phyloP scores from a whole-genome alignment of 2,329 filamentous ascomycete genomes.

The Cladosporium sp. region DNA sequence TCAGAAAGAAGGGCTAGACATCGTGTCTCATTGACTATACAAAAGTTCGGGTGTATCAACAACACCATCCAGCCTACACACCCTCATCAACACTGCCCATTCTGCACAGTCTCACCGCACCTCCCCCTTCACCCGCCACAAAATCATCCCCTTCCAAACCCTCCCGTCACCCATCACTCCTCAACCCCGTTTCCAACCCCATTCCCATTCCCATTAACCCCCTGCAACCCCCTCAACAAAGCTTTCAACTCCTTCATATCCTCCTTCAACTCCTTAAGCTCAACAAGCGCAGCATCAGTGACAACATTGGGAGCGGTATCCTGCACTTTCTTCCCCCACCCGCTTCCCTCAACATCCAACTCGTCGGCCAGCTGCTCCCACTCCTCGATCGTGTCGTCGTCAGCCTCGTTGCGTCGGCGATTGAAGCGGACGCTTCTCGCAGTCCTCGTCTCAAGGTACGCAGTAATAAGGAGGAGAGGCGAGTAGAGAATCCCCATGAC shows the following conservation, averaged over 20 bases:
- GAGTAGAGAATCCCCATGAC: constrained; percentile 85
- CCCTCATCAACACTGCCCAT: no score
- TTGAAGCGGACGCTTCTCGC: constrained; percentile 52
- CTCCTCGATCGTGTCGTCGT: constrained; percentile 84
- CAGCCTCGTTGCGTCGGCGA: constrained; percentile 72
- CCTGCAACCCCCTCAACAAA: constrained; percentile 23
- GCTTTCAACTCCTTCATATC: constrained; percentile 44
- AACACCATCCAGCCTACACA: no score
- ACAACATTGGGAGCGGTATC: constrained; percentile 76
- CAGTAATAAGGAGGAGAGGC: constrained; percentile 74
- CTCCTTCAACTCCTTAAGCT: constrained; percentile 45
- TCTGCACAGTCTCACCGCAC: neutral
- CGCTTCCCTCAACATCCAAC: constrained; percentile 75
- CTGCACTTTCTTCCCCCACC: constrained; percentile 77
- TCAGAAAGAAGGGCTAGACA: no score
- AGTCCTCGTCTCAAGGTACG: constrained; percentile 49
- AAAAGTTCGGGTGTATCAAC: no score
- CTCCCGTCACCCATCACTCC: neutral
- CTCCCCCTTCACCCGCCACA: neutral
- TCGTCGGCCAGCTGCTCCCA: constrained; percentile 79
- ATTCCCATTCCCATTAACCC: neutral
- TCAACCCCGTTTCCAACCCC: neutral
- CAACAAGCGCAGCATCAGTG: constrained; percentile 68
- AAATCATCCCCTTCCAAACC: neutral
- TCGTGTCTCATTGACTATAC: no score